Conservation (phyloP, 1,284 basidiomycete species). For the Apiotrichum mycotoxinovorans region DNA sequence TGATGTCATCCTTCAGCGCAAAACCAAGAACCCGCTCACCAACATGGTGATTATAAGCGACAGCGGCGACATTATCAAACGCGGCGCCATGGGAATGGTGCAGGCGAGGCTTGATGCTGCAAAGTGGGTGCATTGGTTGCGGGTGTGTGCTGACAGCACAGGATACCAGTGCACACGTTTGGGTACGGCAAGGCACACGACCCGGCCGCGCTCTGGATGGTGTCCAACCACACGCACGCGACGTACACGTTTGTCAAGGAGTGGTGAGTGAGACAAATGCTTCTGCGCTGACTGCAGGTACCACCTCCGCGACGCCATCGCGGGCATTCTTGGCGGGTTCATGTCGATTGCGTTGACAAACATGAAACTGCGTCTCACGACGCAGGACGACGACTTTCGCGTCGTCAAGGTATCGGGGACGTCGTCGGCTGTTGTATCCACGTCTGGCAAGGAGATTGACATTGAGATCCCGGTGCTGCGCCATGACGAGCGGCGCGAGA, state of each 20-base stretch:
- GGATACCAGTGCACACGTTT: slow-evolving; percentile 89
- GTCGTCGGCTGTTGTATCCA: slow-evolving; percentile 72
- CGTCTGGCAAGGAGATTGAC: slow-evolving; percentile 87
- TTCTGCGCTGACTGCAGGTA: slow-evolving; percentile 53
- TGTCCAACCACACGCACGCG: slow-evolving; percentile 93
- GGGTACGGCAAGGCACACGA: slow-evolving; percentile 96
- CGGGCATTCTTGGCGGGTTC: slow-evolving; percentile 88
- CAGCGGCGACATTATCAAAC: slow-evolving; percentile 77
- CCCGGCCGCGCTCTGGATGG: slow-evolving; percentile 95
- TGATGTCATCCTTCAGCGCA: slow-evolving; percentile 89
- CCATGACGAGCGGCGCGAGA: slow-evolving; percentile 88
- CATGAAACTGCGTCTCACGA: slow-evolving; percentile 78
- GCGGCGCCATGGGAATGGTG: slow-evolving; percentile 98
- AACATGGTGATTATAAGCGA: slow-evolving; percentile 93
- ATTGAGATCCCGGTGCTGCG: slow-evolving; percentile 89
- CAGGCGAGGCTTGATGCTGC: slow-evolving; percentile 93
- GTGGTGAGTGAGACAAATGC: slow-evolving; percentile 53
- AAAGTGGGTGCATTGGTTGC: slow-evolving; percentile 53
- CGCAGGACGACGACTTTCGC: slow-evolving; percentile 66
- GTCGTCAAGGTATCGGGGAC: slow-evolving; percentile 87
- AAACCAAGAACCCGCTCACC: slow-evolving; percentile 79
- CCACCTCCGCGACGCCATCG: slow-evolving; percentile 79
- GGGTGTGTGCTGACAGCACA: slow-evolving; percentile 16
- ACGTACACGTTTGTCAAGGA: slow-evolving; percentile 97
- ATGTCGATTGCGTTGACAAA: slow-evolving; percentile 83